Evolutionary conservation across 208 protist genomes (phyloP).

Genomic region (Wallacemonas sp.): DNA sequence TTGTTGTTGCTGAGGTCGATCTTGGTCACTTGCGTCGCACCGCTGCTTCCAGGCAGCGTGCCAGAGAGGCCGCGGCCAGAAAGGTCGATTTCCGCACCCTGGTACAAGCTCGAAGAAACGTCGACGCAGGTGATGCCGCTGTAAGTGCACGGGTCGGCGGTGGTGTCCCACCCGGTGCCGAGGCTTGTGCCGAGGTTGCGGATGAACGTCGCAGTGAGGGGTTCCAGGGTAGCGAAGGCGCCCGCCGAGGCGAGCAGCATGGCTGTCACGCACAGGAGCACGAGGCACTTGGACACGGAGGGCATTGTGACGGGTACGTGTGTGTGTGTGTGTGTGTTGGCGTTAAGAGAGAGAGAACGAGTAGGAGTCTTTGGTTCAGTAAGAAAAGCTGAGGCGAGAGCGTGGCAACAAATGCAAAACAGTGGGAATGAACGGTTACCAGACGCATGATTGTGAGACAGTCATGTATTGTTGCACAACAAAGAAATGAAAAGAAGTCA

Average conservation of each 20-base stretch:
- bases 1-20: constrained; percentile 13
- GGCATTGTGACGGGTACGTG: not conserved
- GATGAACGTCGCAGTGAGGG: not conserved
- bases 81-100: constrained; percentile 14
- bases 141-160: constrained; percentile 16
- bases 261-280: constrained; percentile 9
- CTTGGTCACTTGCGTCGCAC: not conserved
- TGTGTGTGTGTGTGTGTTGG: not conserved
- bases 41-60: constrained; percentile 7
- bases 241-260: not conserved
- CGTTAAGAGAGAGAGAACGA: too few relatives aligned
- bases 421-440: too few relatives aligned
- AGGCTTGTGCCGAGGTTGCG: not conserved
- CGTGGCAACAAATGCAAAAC: too few relatives aligned
- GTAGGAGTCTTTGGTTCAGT: too few relatives aligned
- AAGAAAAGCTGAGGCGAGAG: too few relatives aligned
- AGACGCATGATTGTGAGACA: too few relatives aligned
- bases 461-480: too few relatives aligned
- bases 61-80: constrained; percentile 15
- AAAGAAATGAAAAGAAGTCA: too few relatives aligned
- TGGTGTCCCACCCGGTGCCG: not conserved
- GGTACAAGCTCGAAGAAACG: not conserved
- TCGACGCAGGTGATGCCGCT: constrained; percentile 10
- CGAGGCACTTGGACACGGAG: constrained; percentile 4
- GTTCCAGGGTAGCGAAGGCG: not conserved